Percentiles rank a stretch among this genome's conserved stretches.
Conservation (phyloP, 106 monocot genomes). For the Apostasia ramifera region DNA sequence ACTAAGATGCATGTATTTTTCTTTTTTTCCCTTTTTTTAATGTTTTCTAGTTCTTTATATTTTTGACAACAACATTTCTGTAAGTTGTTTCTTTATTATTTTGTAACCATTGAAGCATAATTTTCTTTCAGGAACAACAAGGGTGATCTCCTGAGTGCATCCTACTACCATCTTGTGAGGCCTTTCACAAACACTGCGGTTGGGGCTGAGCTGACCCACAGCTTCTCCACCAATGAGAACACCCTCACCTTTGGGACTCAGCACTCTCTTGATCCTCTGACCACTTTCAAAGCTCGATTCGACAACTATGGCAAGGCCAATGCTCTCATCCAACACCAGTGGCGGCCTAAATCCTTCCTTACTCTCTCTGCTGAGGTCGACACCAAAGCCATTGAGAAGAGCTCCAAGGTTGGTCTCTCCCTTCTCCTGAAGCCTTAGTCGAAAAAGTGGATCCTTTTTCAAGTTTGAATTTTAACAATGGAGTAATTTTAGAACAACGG, state of each 20-base stretch:
- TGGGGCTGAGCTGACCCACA: conserved; percentile 68
- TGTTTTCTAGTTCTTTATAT: too few species aligned
- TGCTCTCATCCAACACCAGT: conserved; percentile 74
- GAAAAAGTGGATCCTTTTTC: background rate
- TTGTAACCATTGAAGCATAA: background rate
- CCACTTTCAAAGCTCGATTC: conserved; percentile 61
- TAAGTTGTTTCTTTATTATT: background rate
- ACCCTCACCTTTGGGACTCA: conserved; percentile 72
- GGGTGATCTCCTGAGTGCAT: conserved; percentile 53
- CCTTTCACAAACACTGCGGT: conserved; percentile 53
- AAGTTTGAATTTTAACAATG: too few species aligned
- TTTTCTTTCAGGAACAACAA: conserved; percentile 54
- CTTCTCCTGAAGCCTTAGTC: conserved; percentile 66
- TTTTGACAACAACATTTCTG: too few species aligned
- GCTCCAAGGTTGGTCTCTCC: conserved; percentile 73
- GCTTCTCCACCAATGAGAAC: conserved; percentile 71
- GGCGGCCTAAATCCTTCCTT: conserved; percentile 62
- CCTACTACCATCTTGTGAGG: conserved; percentile 72
- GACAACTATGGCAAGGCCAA: conserved; percentile 70
- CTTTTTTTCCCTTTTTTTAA: too few species aligned
- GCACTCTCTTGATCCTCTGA: conserved; percentile 66
- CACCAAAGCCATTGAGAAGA: conserved; percentile 83
- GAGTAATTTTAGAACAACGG: too few species aligned
- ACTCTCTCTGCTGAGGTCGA: conserved; percentile 75
- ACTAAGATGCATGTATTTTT: too few species aligned